phyloP scores from a whole-genome alignment of 345 rosid species.

The Corchorus olitorius region DNA sequence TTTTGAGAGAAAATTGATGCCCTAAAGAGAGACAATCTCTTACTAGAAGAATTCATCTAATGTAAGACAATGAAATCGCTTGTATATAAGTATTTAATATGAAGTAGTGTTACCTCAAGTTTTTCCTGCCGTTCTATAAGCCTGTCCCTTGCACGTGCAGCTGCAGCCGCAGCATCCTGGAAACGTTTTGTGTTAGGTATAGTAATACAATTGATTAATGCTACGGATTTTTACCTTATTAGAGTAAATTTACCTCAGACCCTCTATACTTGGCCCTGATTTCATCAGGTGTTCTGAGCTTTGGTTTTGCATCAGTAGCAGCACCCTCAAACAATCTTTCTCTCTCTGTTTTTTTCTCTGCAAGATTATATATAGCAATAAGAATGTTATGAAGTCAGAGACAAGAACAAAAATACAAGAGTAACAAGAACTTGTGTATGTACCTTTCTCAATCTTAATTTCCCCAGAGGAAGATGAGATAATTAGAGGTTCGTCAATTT shows the following conservation, averaged over 20 bases:
- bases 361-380: constrained; percentile 26
- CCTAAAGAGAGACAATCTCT: background rate
- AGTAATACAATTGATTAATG: background rate
- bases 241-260: constrained; percentile 44
- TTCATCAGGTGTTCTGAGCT: constrained; percentile 74
- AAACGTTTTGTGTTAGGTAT: constrained; percentile 29
- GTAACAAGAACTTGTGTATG: background rate
- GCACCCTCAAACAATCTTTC: constrained; percentile 76
- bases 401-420: background rate
- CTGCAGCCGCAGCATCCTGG: constrained; percentile 75
- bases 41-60: background rate
- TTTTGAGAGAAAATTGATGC: background rate
- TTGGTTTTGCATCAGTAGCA: constrained; percentile 54
- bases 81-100: background rate
- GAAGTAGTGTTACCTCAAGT: constrained; percentile 56
- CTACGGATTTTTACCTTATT: background rate
- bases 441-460: constrained; percentile 50
- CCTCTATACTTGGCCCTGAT: constrained; percentile 83
- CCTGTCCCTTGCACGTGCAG: constrained; percentile 73
- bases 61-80: background rate
- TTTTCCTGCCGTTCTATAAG: constrained; percentile 77
- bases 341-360: constrained; percentile 56
- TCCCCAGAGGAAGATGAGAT: constrained; percentile 41
- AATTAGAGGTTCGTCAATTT: constrained; percentile 56
- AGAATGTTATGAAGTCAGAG: constrained; percentile 15